Evolutionary conservation across 2,329 filamentous ascomycete species (phyloP).

Genomic region (Cyphellophora europaea): DNA sequence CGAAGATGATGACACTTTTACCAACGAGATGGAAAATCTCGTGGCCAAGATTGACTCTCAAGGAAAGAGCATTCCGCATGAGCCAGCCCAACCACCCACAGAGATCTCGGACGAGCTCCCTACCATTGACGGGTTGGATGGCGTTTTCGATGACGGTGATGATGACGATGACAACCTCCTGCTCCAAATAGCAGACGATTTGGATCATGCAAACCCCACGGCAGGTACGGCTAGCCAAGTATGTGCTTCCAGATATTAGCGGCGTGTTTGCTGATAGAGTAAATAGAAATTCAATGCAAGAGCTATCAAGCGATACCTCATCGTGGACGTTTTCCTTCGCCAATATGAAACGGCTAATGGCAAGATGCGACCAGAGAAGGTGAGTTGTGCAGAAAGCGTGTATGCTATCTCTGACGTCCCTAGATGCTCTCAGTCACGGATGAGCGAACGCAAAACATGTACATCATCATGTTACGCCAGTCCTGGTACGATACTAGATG

Average conservation of each 20-base stretch:
- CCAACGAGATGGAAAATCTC: conserved; percentile 21
- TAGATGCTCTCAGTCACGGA: conserved; percentile 74
- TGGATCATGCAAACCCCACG: conserved; percentile 8
- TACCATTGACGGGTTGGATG: conserved; percentile 26
- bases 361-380: conserved; percentile 56
- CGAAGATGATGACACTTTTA: conserved; percentile 22
- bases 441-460: conserved; percentile 58
- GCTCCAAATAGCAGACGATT: neutral
- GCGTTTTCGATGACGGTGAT: conserved; percentile 62
- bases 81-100: conserved; percentile 3
- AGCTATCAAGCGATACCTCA: conserved; percentile 77
- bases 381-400: too few species aligned
- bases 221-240: conserved; percentile 60
- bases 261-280: conserved; percentile 49
- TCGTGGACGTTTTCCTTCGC: conserved; percentile 63
- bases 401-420: too few species aligned
- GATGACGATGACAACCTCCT: conserved; percentile 56
- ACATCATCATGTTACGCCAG: conserved; percentile 66
- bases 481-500: conserved; percentile 80
- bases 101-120: conserved; percentile 4
- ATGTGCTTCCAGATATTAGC: conserved; percentile 18
- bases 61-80: conserved; percentile 1
- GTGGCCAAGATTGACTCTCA: conserved; percentile 16
- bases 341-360: conserved; percentile 58
- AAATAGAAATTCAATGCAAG: conserved; percentile 54